A percentile compares a stretch with the other conserved stretches of the same genome.
These are phyloP conservation scores for Wickerhamiella azymoides DNA, from an alignment of 805 yeast species.

Conservation along the genomic window DNA sequence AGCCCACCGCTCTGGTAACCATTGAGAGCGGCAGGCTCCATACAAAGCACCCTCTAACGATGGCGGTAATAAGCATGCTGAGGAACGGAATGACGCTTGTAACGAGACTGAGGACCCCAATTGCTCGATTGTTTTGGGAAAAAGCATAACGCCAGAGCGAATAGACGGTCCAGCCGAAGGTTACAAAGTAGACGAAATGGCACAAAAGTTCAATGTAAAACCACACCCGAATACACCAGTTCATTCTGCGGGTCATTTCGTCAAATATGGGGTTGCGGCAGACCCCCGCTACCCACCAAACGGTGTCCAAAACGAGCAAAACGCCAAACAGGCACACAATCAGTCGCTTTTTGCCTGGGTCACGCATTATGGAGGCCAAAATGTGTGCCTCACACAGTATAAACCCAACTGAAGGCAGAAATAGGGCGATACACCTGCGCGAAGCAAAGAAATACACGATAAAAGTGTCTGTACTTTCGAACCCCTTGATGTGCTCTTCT, in stretches of 20 bases:
- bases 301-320: neutral
- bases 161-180: neutral
- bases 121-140: neutral
- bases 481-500: constrained; percentile 1
- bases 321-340: neutral
- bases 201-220: constrained; percentile 1
- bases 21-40: constrained; percentile 3
- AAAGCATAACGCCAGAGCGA: neutral
- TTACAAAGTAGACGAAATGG: neutral
- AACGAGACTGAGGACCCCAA: neutral
- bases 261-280: neutral
- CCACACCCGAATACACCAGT: neutral
- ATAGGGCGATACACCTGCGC: neutral
- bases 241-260: neutral
- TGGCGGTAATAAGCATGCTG: neutral
- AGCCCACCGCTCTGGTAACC: neutral
- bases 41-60: neutral
- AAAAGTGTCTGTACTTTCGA: constrained; percentile 1
- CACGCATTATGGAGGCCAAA: neutral
- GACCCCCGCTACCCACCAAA: constrained; percentile 5
- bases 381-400: constrained; percentile 2
- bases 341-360: neutral
- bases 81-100: neutral
- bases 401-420: neutral
- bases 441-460: neutral